Evolutionary conservation across 495 filamentous ascomycete genomes (phyloP).

Genomic region (Neurospora tetraspora): DNA sequence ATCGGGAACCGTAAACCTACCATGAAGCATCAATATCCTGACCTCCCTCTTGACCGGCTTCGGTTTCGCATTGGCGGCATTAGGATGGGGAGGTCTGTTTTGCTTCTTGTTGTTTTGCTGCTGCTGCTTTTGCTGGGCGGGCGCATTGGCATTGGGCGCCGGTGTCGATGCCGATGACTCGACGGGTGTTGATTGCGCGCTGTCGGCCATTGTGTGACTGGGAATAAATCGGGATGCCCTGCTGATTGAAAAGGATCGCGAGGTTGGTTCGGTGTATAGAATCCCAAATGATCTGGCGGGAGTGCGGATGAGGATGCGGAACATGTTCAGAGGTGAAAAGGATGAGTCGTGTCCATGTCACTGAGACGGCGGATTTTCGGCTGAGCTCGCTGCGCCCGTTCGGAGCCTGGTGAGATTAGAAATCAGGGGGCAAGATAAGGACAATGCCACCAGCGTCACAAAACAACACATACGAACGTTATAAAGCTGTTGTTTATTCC

Average conservation of each 20-base stretch:
- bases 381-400: background rate
- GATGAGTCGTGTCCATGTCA: background rate
- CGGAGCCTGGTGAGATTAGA: background rate
- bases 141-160: background rate
- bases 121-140: constrained; percentile 1
- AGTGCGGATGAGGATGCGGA: background rate
- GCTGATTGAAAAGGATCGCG: background rate
- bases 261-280: background rate
- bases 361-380: background rate
- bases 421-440: background rate
- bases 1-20: constrained; percentile 13
- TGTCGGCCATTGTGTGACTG: background rate
- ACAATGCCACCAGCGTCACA: background rate
- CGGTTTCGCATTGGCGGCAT: constrained; percentile 3
- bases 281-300: background rate
- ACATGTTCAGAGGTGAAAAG: background rate
- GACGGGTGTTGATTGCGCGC: background rate
- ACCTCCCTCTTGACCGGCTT: constrained; percentile 29
- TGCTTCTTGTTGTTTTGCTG: background rate
- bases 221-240: background rate
- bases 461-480: background rate
- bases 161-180: background rate
- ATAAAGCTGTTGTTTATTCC: background rate
- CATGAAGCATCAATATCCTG: constrained; percentile 50
- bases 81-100: background rate